phyloP scores from a whole-genome alignment of 495 filamentous ascomycete genomes.

The Daldinia bambusicola region DNA sequence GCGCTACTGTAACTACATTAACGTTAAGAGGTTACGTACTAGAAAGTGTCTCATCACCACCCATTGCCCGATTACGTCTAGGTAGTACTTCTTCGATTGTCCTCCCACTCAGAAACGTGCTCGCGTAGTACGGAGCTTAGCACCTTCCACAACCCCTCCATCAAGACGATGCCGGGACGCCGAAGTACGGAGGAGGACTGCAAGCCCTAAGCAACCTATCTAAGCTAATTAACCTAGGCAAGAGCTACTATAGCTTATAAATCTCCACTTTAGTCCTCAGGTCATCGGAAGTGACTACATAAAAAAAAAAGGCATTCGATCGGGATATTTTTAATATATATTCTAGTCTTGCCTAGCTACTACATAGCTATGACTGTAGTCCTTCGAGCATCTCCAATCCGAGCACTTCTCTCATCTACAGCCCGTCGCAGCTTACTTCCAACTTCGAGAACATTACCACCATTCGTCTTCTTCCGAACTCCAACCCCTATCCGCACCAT shows the following conservation, averaged over 20 bases:
- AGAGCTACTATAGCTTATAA: conserved; percentile 11
- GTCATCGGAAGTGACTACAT: background rate
- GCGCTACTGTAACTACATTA: conserved; percentile 13
- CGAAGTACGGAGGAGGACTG: conserved; percentile 38
- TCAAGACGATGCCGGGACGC: conserved; percentile 17
- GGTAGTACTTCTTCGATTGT: too few species aligned
- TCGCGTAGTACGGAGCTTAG: conserved; percentile 35
- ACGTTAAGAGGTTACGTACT: conserved; percentile 2
- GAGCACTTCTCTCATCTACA: conserved; percentile 31
- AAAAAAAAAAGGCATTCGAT: background rate
- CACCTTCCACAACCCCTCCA: conserved; percentile 1
- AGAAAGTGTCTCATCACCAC: background rate
- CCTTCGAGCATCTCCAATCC: conserved; percentile 34
- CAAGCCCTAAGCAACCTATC: conserved; percentile 30
- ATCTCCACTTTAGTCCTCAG: conserved; percentile 27
- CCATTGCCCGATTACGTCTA: too few species aligned
- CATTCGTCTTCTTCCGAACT: conserved; percentile 20
- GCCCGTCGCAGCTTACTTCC: conserved; percentile 33
- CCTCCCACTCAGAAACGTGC: too few species aligned
- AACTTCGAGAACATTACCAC: conserved; percentile 19
- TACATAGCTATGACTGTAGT: conserved; percentile 29
- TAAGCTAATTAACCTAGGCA: too few species aligned
- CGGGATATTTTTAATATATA: conserved; percentile 8
- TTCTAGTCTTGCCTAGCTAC: background rate
- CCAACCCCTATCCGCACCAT: conserved; percentile 49